Base-by-base conservation (phyloP, 2,329 filamentous ascomycete species). In the Neofusicoccum laricinum region DNA sequence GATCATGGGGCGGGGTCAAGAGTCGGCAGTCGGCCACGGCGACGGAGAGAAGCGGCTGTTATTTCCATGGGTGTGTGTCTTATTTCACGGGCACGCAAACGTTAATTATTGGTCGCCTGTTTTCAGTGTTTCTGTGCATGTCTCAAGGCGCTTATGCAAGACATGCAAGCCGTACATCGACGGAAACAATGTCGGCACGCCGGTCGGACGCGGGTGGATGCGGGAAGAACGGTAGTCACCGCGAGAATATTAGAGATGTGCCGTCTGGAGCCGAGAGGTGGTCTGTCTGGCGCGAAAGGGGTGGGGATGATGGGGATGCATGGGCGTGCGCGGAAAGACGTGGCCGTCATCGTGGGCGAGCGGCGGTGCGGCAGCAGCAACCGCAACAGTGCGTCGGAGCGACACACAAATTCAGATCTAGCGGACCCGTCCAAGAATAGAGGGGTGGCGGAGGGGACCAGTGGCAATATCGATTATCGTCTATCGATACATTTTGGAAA, bases 191-290 rank as follows among this genome's bases (percentile, higher is more conserved):
- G 38, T 57, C 38, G 53, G 38, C 15, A 32, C 11, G 40, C 12
- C 40, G 53, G 40, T 14, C 21, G 25, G 21, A 19, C 41, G 14
- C 55, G 55, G 55, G 55, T 46, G 55, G 55, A 46, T 14, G 55
- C 55, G 55, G 55, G 55, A 46, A 21, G 12, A 14, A 36, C 55
- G 55, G 41, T 32, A 46, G 25, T 59, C 55, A 45, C 55, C 40
- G 55, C 55, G 21, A 58, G 7, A 19, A 58, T 58, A 58, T 58
- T 58, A 58, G 46, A 46, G 25, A 46, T 46, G 55, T 45, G 55
- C 55, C 55, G 41, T 46, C 55, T 59, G 55, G 55, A 59, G 55
- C 55, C 55, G 55, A 59, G 55, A 45, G 21, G 55, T 34, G 55
- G 55, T 32, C 55, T 46, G 55, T 45, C 55, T 46, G 40, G 25